A percentile compares a stretch with the other conserved stretches of the same genome.
These are phyloP conservation scores for Schoenoplectus tabernaemontani DNA, from an alignment of 202 grass and related monocot species.

Conservation along the genomic window DNA sequence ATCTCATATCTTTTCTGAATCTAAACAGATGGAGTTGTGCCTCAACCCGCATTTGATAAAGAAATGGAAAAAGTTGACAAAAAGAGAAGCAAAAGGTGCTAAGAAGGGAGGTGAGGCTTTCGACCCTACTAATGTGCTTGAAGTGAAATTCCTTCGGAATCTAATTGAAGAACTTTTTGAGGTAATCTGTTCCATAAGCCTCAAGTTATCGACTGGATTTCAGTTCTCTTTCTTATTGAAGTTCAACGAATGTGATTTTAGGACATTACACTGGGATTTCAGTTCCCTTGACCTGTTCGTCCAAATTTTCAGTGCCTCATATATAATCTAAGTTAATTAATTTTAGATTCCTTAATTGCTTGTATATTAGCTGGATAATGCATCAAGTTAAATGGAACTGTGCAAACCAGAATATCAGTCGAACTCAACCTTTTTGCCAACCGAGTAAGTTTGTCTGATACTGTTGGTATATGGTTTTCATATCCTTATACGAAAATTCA, in stretches of 20 bases:
- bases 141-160: slow-evolving; percentile 73
- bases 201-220: background rate
- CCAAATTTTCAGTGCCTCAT: background rate
- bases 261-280: background rate
- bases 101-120: slow-evolving; percentile 46
- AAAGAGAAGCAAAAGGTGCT: slow-evolving; percentile 70
- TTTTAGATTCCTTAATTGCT: background rate
- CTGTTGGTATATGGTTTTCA: background rate
- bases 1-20: slow-evolving; percentile 41
- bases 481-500: background rate
- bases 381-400: background rate
- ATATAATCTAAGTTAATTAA: background rate
- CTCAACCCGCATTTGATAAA: slow-evolving; percentile 86
- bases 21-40: slow-evolving; percentile 80
- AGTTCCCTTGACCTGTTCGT: background rate
- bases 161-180: slow-evolving; percentile 93
- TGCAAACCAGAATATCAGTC: background rate
- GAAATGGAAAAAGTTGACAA: slow-evolving; percentile 92
- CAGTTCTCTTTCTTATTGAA: background rate
- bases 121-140: slow-evolving; percentile 50
- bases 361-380: background rate
- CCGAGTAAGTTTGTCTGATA: background rate
- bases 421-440: background rate
- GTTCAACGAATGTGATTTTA: background rate
- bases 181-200: slow-evolving; percentile 33